Conservation (phyloP, 805 yeast genomes). For the Komagataella ulmi region DNA sequence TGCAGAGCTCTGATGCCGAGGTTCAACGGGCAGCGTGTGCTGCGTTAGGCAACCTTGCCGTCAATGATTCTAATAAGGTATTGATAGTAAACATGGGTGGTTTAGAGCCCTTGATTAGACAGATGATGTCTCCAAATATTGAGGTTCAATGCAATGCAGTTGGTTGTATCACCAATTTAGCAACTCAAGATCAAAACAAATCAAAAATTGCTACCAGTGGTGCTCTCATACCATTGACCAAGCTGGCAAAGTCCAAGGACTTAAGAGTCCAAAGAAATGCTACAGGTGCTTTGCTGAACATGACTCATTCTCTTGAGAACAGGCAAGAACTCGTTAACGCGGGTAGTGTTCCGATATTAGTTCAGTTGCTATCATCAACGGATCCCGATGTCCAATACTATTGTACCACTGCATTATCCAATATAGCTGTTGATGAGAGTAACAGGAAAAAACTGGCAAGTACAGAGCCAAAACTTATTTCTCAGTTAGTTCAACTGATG, state of each 20-base stretch:
- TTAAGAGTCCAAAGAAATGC: conserved; percentile 96
- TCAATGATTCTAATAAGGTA: conserved; percentile 85
- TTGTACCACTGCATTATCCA: conserved; percentile 93
- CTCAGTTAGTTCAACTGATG: conserved; percentile 82
- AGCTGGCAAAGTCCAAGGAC: conserved; percentile 87
- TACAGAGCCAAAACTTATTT: conserved; percentile 85
- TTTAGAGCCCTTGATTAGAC: conserved; percentile 87
- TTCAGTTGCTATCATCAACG: conserved; percentile 66
- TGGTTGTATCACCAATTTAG: conserved; percentile 95
- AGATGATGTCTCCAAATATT: conserved; percentile 93
- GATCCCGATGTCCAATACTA: conserved; percentile 98
- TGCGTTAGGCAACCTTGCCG: conserved; percentile 96
- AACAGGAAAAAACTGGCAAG: conserved; percentile 82
- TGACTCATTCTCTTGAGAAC: conserved; percentile 96
- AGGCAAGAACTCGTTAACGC: conserved; percentile 95
- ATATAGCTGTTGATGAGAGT: conserved; percentile 91
- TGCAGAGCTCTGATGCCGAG: conserved; percentile 83
- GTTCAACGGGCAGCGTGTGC: conserved; percentile 99
- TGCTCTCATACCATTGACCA: conserved; percentile 87
- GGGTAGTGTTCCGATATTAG: conserved; percentile 95
- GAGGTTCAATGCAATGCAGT: conserved; percentile 99
- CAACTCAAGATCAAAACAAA: conserved; percentile 95
- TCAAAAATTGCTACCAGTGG: conserved; percentile 94
- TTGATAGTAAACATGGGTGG: conserved; percentile 98
- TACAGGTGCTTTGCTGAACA: conserved; percentile 92